phyloP scores from a whole-genome alignment of 768 basidiomycete species.

The Hypsizygus marmoreus region DNA sequence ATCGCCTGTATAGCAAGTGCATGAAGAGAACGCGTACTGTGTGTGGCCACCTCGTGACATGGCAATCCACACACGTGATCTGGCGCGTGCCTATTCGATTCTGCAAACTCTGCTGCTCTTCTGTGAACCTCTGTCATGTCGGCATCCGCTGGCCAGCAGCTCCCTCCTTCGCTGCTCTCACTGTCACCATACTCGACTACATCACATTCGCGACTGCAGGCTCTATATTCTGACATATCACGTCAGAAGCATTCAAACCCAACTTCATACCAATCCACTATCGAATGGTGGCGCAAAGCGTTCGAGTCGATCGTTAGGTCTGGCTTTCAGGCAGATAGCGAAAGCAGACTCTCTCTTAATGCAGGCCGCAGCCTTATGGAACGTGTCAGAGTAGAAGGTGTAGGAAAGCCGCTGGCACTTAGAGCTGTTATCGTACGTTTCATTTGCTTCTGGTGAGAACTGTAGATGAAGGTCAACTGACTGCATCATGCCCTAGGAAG shows the following conservation, averaged over 20 bases:
- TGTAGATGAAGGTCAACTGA: slow-evolving; percentile 12
- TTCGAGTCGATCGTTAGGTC: slow-evolving; percentile 61
- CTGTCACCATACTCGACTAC: slow-evolving; percentile 50
- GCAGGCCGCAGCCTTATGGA: slow-evolving; percentile 60
- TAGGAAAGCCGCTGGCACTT: slow-evolving; percentile 75
- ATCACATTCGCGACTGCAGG: slow-evolving; percentile 61
- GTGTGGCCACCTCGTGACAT: too few relatives aligned
- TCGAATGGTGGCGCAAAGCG: slow-evolving; percentile 85
- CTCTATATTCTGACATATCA: slow-evolving; percentile 87
- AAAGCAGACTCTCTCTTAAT: slow-evolving; percentile 61
- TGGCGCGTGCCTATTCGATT: not conserved
- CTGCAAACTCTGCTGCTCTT: not conserved
- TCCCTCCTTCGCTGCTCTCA: slow-evolving; percentile 19
- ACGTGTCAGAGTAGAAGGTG: slow-evolving; percentile 61
- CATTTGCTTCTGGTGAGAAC: slow-evolving; percentile 4
- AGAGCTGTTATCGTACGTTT: slow-evolving; percentile 73
- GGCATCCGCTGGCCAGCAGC: slow-evolving; percentile 7
- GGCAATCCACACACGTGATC: not conserved
- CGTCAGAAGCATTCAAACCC: slow-evolving; percentile 85
- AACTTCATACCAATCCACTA: slow-evolving; percentile 74
- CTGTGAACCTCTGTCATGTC: slow-evolving; percentile 11
- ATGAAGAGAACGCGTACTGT: too few relatives aligned
- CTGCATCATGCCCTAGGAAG: slow-evolving; percentile 56
- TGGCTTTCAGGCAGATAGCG: slow-evolving; percentile 48
- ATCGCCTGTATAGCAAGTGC: too few relatives aligned